phyloP scores from a whole-genome alignment of 345 rosid genomes.

The Corchorus capsularis region DNA sequence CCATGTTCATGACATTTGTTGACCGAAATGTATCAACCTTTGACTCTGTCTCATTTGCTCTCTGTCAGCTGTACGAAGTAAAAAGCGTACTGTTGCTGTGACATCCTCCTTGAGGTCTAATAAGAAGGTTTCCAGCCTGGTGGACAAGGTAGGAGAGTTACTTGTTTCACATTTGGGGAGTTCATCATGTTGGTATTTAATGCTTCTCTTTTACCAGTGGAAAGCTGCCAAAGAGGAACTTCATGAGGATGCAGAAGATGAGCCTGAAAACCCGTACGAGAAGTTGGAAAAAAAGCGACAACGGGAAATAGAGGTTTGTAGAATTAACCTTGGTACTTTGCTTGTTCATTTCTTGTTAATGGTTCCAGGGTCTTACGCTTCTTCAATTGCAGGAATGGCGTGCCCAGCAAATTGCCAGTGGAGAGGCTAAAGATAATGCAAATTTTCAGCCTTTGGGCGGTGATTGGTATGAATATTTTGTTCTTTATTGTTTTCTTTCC shows the following conservation, averaged over 20 bases:
- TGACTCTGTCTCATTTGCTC: background rate
- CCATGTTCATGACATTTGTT: background rate
- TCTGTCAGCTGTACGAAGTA: constrained; percentile 59
- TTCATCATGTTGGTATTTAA: background rate
- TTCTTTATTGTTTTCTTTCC: background rate
- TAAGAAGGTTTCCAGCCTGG: constrained; percentile 91
- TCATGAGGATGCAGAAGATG: constrained; percentile 76
- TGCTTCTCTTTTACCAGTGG: constrained; percentile 56
- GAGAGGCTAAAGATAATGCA: constrained; percentile 93
- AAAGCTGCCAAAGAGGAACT: constrained; percentile 98
- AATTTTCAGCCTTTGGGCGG: constrained; percentile 97
- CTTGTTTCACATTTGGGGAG: constrained; percentile 8
- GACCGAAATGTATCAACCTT: background rate
- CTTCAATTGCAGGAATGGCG: constrained; percentile 69
- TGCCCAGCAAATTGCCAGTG: constrained; percentile 82
- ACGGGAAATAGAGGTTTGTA: constrained; percentile 72
- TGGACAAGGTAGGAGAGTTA: constrained; percentile 94
- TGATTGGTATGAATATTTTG: constrained; percentile 64
- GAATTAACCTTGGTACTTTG: background rate
- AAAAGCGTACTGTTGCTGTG: constrained; percentile 70
- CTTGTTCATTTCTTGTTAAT: background rate
- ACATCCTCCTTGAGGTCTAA: constrained; percentile 85
- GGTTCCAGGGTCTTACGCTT: constrained; percentile 15
- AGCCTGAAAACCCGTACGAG: constrained; percentile 64
- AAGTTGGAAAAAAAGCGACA: constrained; percentile 73